Evolutionary conservation across 768 basidiomycete genomes (phyloP), one percentile per base, ranked within the genome.

Genomic region (Sporobolomyces pararoseus): DNA sequence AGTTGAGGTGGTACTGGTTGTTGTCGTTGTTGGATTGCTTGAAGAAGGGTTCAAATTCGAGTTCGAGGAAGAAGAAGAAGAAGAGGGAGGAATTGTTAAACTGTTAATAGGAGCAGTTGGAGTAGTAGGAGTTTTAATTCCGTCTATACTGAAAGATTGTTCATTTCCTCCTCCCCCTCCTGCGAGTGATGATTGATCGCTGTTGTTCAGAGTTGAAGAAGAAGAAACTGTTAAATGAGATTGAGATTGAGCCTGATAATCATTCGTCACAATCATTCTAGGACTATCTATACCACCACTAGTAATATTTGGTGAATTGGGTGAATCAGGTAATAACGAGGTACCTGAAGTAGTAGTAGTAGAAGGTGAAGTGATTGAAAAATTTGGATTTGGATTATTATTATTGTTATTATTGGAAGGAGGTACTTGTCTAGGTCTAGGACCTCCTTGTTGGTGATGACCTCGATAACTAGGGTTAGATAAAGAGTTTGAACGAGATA

Each of bases 81-180:
- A 10, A 23, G 50, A 51, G 50, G 25, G 50, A 51, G 23, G 21
- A 27, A 17, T 39, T 35, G 60, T 66, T 60, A 55, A 21, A 65
- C n/a, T n/a, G n/a, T n/a, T 51, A 19, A 62, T 27, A 4, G 63
- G 68, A 4, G 54, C 72, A 16, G 72, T 73, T 12, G 72, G 72
- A 1, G 72, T 73, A 7, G 72, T 73, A 6, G 72, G 72, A 16
- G 72, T 73, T 2, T 65, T 46, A 23, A 66, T 63, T 19, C 72
- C 72, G 31, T 65, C 65, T 51, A 70, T 70, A 60, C 69, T 70
- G 46, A 70, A 1, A 32, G 37, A 17, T 13, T 52, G 58, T 23
- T 37, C 54, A 14, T 2, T 14, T 3, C 6, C 27, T 42, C 57
- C 57, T 16, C n/a, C 54, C 32, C 52, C 54, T 25, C 34, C 54